phyloP scores from a whole-genome alignment of 208 protist species.

The Trypanosoma mega region DNA sequence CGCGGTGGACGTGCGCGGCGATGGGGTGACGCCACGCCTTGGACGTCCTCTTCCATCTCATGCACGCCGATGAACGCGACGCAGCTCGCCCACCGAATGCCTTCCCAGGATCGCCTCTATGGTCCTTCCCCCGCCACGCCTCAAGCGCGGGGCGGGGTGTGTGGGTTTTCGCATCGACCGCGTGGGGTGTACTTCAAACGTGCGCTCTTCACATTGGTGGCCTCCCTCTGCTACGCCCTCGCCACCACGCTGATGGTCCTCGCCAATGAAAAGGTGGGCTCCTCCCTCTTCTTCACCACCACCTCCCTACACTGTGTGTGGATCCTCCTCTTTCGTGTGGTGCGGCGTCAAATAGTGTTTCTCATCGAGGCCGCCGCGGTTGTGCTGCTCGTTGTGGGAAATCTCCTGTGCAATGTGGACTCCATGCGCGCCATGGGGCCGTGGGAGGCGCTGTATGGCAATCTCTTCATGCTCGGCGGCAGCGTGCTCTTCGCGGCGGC shows the following conservation, averaged over 20 bases:
- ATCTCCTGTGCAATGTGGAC: slow-evolving; percentile 24
- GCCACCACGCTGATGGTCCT: slow-evolving; percentile 3
- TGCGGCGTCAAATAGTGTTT: slow-evolving; percentile 18
- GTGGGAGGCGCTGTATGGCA: slow-evolving; percentile 4
- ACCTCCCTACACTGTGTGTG: slow-evolving; percentile 20
- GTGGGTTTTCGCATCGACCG: no score
- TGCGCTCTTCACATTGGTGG: neutral
- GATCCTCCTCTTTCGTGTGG: slow-evolving; percentile 23
- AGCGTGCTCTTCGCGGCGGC: slow-evolving; percentile 20
- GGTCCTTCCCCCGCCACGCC: neutral
- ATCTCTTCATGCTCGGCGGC: slow-evolving; percentile 17
- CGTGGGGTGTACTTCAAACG: slow-evolving; percentile 11
- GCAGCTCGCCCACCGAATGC: no score
- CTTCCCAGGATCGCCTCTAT: no score
- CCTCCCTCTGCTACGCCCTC: slow-evolving; percentile 8
- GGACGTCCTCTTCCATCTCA: no score
- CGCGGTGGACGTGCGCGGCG: no score
- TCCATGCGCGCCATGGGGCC: slow-evolving; percentile 8
- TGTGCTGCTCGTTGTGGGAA: slow-evolving; percentile 17
- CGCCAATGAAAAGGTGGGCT: slow-evolving; percentile 1
- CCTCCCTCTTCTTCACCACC: slow-evolving; percentile 19
- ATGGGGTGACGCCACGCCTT: no score
- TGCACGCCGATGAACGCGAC: no score
- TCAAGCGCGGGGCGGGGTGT: no score
- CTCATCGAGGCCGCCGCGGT: slow-evolving; percentile 15